Conservation (phyloP, 1,284 basidiomycete genomes). For the Heterobasidion irregulare region DNA sequence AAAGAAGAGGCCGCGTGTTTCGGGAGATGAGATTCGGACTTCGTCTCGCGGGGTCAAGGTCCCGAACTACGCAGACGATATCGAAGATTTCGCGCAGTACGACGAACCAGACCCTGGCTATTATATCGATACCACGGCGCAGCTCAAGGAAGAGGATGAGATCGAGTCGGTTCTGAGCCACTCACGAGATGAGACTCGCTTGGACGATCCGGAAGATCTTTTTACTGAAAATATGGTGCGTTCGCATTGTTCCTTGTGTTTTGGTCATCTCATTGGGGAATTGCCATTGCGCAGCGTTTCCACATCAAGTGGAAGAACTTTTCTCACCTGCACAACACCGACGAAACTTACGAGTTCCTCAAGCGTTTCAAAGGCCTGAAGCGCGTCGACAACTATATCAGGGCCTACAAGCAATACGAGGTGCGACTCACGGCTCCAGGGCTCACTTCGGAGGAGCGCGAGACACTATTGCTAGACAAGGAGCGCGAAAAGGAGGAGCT, state of each 20-base stretch:
- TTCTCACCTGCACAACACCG: constrained; percentile 93
- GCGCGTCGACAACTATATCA: constrained; percentile 99
- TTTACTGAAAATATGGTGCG: constrained; percentile 83
- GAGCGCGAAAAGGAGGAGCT: constrained; percentile 87
- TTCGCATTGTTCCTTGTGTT: constrained; percentile 13
- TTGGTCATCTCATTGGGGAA: constrained; percentile 7
- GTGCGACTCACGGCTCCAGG: constrained; percentile 60
- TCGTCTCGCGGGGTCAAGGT: constrained; percentile 77
- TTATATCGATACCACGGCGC: constrained; percentile 41
- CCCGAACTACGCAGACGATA: constrained; percentile 81
- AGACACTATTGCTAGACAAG: constrained; percentile 83
- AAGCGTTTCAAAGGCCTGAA: constrained; percentile 93
- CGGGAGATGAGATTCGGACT: constrained; percentile 65
- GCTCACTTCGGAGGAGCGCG: constrained; percentile 82
- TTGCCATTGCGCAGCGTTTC: constrained; percentile 55
- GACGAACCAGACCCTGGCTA: constrained; percentile 51
- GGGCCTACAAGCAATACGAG: constrained; percentile 72
- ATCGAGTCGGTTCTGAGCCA: constrained; percentile 85
- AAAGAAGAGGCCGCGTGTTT: constrained; percentile 55
- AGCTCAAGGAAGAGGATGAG: constrained; percentile 74
- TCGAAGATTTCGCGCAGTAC: constrained; percentile 74
- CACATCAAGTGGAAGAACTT: constrained; percentile 96
- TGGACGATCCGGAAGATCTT: constrained; percentile 69
- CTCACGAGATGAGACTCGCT: constrained; percentile 71
- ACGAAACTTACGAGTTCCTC: constrained; percentile 93